Evolutionary conservation across 805 yeast genomes (phyloP).

Genomic region (Tetrapisispora nanseiensis): DNA sequence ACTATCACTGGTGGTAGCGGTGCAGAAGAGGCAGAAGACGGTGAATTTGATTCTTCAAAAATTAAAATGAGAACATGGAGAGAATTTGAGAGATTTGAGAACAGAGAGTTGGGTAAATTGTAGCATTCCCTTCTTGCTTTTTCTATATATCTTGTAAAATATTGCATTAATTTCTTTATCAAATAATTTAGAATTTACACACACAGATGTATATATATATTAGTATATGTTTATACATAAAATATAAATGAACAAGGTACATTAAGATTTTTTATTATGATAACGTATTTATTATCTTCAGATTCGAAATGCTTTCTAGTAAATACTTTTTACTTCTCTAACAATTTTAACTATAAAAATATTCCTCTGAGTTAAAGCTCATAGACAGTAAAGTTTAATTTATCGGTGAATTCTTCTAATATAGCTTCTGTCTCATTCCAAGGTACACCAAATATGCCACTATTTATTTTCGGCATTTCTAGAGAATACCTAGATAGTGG

Average conservation of each 20-base stretch:
- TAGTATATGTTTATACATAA: too few relatives aligned
- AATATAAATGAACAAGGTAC: too few relatives aligned
- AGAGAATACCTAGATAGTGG: slow-evolving; percentile 21
- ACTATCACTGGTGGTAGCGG: slow-evolving; percentile 61
- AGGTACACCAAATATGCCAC: slow-evolving; percentile 73
- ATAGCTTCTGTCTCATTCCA: slow-evolving; percentile 60
- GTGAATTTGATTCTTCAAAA: slow-evolving; percentile 83
- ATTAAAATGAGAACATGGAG: slow-evolving; percentile 92
- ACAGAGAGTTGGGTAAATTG: background rate
- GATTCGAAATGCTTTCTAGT: too few relatives aligned
- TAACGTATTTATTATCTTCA: too few relatives aligned
- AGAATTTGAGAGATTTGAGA: slow-evolving; percentile 67
- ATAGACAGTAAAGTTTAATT: slow-evolving; percentile 14
- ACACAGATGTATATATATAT: background rate
- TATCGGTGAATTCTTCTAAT: slow-evolving; percentile 25
- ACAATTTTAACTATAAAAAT: background rate
- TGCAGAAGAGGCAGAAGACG: slow-evolving; percentile 45
- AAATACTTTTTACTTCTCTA: too few relatives aligned
- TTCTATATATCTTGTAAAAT: too few relatives aligned
- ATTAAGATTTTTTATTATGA: too few relatives aligned
- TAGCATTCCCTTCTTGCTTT: too few relatives aligned
- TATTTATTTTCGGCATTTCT: slow-evolving; percentile 68
- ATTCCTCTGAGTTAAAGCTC: too few relatives aligned
- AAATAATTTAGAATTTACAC: too few relatives aligned
- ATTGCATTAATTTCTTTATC: background rate